phyloP scores from a whole-genome alignment of 2,329 filamentous ascomycete genomes.

The Pseudogymnoascus sp. region DNA sequence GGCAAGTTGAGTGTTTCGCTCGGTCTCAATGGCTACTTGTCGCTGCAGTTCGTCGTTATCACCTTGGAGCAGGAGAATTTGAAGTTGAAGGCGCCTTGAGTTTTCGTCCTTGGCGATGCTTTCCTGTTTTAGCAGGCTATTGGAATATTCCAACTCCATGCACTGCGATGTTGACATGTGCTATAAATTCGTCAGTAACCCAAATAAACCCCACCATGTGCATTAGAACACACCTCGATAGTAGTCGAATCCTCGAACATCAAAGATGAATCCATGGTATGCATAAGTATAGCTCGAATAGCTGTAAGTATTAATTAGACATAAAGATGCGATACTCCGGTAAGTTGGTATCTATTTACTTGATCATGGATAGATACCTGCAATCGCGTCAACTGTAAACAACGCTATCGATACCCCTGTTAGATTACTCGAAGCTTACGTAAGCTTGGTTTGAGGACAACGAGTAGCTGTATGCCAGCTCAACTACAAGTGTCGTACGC shows the following conservation, averaged over 20 bases:
- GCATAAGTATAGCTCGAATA: conserved; percentile 5
- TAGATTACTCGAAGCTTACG: background rate
- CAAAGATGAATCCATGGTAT: conserved; percentile 6
- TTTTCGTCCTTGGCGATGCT: conserved; percentile 68
- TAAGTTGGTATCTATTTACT: conserved; percentile 8
- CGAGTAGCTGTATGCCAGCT: conserved; percentile 6
- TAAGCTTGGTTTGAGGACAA: conserved; percentile 3
- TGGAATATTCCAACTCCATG: conserved; percentile 64
- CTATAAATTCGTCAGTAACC: conserved; percentile 14
- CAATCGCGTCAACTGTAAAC: conserved; percentile 4
- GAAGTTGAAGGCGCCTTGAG: conserved; percentile 58
- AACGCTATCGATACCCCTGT: conserved; percentile 1
- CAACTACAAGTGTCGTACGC: conserved; percentile 5
- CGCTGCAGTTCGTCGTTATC: conserved; percentile 62
- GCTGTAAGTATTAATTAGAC: conserved; percentile 1
- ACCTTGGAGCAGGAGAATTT: conserved; percentile 62
- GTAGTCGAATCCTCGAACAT: conserved; percentile 1
- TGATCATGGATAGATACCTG: conserved; percentile 10
- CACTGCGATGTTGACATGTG: conserved; percentile 24
- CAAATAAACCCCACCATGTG: background rate
- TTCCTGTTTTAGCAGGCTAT: conserved; percentile 54
- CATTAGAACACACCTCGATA: background rate
- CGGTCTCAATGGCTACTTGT: conserved; percentile 37
- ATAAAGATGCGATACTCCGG: conserved; percentile 7
- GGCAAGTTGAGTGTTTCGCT: background rate